phyloP scores from a whole-genome alignment of 2,329 filamentous ascomycete genomes.

The Botrytis pseudocinerea region DNA sequence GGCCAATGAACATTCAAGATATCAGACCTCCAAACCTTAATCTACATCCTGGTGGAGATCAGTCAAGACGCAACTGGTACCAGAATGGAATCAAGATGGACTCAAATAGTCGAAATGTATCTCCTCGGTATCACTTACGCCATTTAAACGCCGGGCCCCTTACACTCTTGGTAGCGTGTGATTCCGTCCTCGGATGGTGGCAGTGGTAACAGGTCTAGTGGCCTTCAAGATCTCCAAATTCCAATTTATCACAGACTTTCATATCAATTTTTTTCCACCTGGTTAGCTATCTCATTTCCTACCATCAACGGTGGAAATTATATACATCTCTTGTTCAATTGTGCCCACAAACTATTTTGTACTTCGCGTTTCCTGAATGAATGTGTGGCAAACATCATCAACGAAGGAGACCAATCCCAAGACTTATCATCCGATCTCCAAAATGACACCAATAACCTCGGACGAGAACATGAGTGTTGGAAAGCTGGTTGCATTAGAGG shows the following conservation, averaged over 20 bases:
- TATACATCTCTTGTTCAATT: not conserved
- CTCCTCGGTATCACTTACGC: slow-evolving; percentile 8
- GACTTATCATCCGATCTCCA: not conserved
- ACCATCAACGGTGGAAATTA: not conserved
- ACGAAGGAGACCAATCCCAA: not conserved
- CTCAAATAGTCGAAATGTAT: not conserved
- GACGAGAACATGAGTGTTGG: slow-evolving; percentile 40
- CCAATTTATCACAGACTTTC: slow-evolving; percentile 6
- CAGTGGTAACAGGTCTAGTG: slow-evolving; percentile 8
- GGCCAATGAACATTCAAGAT: not conserved
- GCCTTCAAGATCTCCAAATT: not conserved
- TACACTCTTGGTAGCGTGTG: not conserved
- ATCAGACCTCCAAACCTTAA: slow-evolving; percentile 1
- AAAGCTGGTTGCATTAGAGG: slow-evolving; percentile 61
- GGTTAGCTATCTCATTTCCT: not conserved
- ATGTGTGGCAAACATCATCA: not conserved
- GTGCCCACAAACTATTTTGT: not conserved
- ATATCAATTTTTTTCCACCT: not conserved
- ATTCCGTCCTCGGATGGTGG: not conserved
- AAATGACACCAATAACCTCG: slow-evolving; percentile 18
- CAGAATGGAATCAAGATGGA: not conserved
- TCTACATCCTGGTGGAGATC: slow-evolving; percentile 10
- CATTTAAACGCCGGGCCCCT: not conserved
- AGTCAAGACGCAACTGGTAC: slow-evolving; percentile 2
- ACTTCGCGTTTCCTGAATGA: not conserved